A percentile compares a stretch with the other conserved stretches of the same genome.
Conservation (phyloP, 257 asterid species). For the Plantago major region DNA sequence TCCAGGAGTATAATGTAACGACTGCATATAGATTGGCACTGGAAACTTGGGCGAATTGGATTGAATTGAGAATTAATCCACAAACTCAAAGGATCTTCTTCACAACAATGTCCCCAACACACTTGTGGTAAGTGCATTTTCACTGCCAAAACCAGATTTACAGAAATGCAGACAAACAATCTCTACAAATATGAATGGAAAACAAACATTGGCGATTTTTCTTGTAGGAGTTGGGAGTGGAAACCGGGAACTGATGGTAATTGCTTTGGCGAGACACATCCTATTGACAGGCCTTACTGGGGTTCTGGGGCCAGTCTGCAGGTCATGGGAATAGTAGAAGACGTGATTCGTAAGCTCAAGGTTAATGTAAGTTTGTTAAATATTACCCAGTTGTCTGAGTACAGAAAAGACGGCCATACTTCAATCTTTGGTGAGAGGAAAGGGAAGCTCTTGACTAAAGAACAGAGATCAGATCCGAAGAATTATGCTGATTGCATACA, state of each 20-base stretch:
- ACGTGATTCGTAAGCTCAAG: conserved; percentile 35
- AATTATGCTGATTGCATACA: conserved; percentile 87
- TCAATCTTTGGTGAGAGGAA: conserved; percentile 69
- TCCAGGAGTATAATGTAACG: conserved; percentile 60
- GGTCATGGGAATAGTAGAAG: conserved; percentile 55
- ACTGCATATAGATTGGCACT: conserved; percentile 72
- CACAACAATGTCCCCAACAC: conserved; percentile 78
- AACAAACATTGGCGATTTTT: not conserved
- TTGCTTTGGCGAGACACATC: conserved; percentile 71
- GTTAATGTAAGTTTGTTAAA: conserved; percentile 50
- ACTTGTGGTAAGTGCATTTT: conserved; percentile 66
- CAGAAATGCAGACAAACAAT: not conserved
- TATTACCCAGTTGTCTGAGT: conserved; percentile 81
- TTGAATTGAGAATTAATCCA: conserved; percentile 49
- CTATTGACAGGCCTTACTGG: conserved; percentile 60
- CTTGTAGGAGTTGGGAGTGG: conserved; percentile 94
- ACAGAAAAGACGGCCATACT: conserved; percentile 75
- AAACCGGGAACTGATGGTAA: conserved; percentile 69
- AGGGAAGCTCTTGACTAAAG: conserved; percentile 74
- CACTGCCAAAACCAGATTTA: not conserved
- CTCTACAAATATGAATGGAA: not conserved
- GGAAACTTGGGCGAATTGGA: conserved; percentile 84
- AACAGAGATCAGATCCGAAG: conserved; percentile 66
- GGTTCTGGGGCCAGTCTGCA: conserved; percentile 81
- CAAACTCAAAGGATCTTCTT: conserved; percentile 61